Conservation (phyloP, 352 stramenopile species). For the Phytophthora ohioensis region DNA sequence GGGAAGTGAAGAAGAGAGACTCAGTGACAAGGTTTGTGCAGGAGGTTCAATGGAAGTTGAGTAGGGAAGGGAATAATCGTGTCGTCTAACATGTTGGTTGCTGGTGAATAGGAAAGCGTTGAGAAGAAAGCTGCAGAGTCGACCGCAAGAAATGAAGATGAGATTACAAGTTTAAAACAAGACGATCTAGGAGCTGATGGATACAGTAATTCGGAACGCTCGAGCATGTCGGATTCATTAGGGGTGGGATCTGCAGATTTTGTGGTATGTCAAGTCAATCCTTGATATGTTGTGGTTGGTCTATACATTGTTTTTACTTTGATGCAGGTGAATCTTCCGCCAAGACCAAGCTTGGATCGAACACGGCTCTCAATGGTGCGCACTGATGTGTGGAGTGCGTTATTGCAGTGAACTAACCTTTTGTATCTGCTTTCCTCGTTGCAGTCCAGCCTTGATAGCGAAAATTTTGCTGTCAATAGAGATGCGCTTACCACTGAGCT, state of each 20-base stretch:
- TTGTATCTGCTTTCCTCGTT: background rate
- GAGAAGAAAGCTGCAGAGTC: conserved; percentile 11
- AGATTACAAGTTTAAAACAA: background rate
- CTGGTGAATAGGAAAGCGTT: conserved; percentile 16
- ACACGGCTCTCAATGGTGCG: conserved; percentile 61
- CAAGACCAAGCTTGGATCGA: conserved; percentile 53
- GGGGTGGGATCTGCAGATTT: conserved; percentile 84
- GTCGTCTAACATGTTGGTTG: background rate
- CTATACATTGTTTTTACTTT: background rate
- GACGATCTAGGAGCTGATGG: background rate
- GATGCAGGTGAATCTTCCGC: conserved; percentile 55
- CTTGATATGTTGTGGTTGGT: background rate
- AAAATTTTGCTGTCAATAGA: conserved; percentile 77
- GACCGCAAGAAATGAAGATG: background rate
- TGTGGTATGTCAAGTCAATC: conserved; percentile 46
- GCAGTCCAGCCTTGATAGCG: conserved; percentile 77
- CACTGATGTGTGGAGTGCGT: too few relatives aligned
- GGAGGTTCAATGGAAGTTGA: background rate
- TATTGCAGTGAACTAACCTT: background rate
- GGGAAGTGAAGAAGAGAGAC: conserved; percentile 36
- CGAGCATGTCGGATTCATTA: conserved; percentile 74
- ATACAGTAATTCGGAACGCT: conserved; percentile 33
- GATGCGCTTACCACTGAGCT: conserved; percentile 61
- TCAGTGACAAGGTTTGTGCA: conserved; percentile 27
- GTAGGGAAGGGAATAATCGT: background rate